These are phyloP conservation scores for Rosellinia necatrix DNA, from an alignment of 2,329 filamentous ascomycete species.

Conservation along the genomic window DNA sequence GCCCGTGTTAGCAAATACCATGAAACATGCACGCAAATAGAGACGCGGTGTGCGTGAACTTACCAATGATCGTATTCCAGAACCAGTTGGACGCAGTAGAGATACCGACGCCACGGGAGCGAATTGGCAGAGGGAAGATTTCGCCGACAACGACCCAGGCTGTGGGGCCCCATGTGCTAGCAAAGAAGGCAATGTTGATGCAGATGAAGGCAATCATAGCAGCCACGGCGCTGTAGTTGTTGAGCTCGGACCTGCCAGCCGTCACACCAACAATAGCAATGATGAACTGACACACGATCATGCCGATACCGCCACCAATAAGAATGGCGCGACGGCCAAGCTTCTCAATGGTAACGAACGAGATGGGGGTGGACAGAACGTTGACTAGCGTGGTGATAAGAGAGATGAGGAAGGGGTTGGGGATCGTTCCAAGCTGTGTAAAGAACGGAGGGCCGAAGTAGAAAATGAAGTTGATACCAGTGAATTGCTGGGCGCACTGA, in stretches of 20 bases:
- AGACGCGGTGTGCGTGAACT: neutral
- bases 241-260: slow-evolving; percentile 39
- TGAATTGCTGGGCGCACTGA: slow-evolving; percentile 42
- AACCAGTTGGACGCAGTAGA: slow-evolving; percentile 77
- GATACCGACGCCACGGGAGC: slow-evolving; percentile 71
- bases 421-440: slow-evolving; percentile 65
- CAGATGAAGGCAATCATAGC: slow-evolving; percentile 76
- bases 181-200: slow-evolving; percentile 82
- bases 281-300: slow-evolving; percentile 73
- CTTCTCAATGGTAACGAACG: slow-evolving; percentile 73
- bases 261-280: slow-evolving; percentile 65
- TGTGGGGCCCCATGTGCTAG: slow-evolving; percentile 73
- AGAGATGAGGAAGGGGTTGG: slow-evolving; percentile 71
- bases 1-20: slow-evolving; percentile 13
- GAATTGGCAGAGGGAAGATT: slow-evolving; percentile 76
- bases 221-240: slow-evolving; percentile 43
- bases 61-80: slow-evolving; percentile 63
- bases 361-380: slow-evolving; percentile 71
- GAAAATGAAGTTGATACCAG: slow-evolving; percentile 77
- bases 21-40: neutral
- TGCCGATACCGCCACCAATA: slow-evolving; percentile 70
- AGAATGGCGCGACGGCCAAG: slow-evolving; percentile 72
- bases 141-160: slow-evolving; percentile 75
- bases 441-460: slow-evolving; percentile 75
- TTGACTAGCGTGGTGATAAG: slow-evolving; percentile 79